Percentiles rank a stretch among this genome's conserved stretches.
phyloP scores from a whole-genome alignment of 352 stramenopile genomes.

The Pythium rhizo-oryzae region DNA sequence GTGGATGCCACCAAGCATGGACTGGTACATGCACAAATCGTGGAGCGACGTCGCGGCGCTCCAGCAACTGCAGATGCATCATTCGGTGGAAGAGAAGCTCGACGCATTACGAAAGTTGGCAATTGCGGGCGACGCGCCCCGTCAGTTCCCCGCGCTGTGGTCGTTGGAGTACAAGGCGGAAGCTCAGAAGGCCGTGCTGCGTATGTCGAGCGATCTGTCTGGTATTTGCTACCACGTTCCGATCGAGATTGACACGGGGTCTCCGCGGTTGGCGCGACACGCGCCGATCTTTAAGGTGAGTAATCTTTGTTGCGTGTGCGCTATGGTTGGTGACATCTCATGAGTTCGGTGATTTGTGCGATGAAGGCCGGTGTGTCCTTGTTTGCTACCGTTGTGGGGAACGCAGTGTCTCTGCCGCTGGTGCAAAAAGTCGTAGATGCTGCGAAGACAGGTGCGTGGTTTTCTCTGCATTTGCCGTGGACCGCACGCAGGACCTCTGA shows the following conservation, averaged over 20 bases:
- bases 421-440: conserved; percentile 8
- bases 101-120: conserved; percentile 4
- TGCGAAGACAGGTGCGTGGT: background rate
- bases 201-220: conserved; percentile 22
- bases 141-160: conserved; percentile 23
- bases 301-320: background rate
- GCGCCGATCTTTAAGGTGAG: conserved; percentile 6
- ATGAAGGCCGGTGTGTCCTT: conserved; percentile 7
- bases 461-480: no score
- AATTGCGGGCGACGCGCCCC: background rate
- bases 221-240: conserved; percentile 20
- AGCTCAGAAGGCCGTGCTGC: background rate
- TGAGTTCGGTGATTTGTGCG: background rate
- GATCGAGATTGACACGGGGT: conserved; percentile 18
- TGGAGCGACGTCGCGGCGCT: conserved; percentile 16
- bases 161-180: background rate
- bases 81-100: conserved; percentile 9
- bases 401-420: background rate
- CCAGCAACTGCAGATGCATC: conserved; percentile 19
- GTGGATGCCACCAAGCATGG: conserved; percentile 20
- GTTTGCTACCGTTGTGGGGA: conserved; percentile 12
- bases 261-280: conserved; percentile 5
- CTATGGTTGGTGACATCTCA: background rate
- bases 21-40: conserved; percentile 18
- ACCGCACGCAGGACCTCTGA: background rate